These are phyloP conservation scores for Aspergillus heteromorphus DNA, from an alignment of 495 filamentous ascomycete genomes.

Conservation along the genomic window DNA sequence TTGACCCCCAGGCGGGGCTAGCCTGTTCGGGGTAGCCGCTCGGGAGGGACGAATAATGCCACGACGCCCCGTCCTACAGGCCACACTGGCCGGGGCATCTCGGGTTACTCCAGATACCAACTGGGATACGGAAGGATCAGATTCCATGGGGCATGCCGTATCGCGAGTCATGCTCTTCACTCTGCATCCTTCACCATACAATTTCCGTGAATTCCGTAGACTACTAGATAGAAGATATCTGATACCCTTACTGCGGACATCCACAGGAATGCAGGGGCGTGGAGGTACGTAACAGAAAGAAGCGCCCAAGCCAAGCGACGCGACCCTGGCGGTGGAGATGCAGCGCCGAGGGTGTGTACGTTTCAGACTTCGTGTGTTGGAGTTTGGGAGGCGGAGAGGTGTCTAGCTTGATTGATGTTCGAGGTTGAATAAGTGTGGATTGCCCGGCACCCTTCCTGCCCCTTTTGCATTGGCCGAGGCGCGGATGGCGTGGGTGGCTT, in stretches of 20 bases:
- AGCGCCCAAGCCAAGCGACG: too few species aligned
- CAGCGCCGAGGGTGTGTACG: neutral
- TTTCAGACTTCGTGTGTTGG: neutral
- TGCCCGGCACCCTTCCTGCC: neutral
- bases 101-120: neutral
- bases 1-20: neutral
- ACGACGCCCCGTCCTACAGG: neutral
- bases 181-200: too few species aligned
- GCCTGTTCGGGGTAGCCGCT: neutral
- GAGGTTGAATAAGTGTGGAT: neutral
- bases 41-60: neutral
- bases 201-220: too few species aligned
- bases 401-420: neutral
- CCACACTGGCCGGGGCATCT: neutral
- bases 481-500: neutral
- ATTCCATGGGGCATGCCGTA: neutral
- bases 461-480: neutral
- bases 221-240: too few species aligned
- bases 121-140: neutral
- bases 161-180: too few species aligned
- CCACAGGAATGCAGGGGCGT: too few species aligned
- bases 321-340: neutral
- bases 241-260: too few species aligned
- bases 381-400: neutral
- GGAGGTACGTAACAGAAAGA: too few species aligned